Conservation (phyloP, 768 basidiomycete species). For the Lentinula sp. region DNA sequence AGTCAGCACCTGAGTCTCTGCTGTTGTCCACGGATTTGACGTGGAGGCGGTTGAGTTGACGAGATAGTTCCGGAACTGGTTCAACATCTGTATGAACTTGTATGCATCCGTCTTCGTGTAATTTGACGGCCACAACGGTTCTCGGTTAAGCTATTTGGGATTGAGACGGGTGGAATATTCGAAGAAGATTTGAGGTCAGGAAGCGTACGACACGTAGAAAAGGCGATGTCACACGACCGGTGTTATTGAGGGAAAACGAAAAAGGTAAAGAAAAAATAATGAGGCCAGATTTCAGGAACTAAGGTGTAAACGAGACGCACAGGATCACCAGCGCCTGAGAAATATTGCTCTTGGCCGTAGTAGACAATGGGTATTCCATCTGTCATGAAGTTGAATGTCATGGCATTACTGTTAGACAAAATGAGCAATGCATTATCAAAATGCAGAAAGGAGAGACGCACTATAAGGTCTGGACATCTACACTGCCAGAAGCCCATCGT, state of each 20-base stretch:
- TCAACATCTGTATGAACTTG: constrained; percentile 53
- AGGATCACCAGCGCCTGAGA: constrained; percentile 59
- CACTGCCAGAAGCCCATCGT: constrained; percentile 66
- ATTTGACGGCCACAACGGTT: constrained; percentile 65
- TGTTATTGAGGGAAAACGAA: not conserved
- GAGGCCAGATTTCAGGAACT: not conserved
- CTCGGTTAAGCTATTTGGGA: constrained; percentile 55
- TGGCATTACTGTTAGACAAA: constrained; percentile 48
- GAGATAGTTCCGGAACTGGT: constrained; percentile 64
- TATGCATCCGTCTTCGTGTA: constrained; percentile 57
- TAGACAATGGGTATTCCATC: constrained; percentile 84
- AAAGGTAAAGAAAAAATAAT: not conserved
- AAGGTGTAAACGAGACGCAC: constrained; percentile 26
- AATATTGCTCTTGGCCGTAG: constrained; percentile 75
- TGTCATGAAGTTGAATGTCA: constrained; percentile 69
- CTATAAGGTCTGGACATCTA: constrained; percentile 70
- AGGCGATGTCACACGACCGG: not conserved
- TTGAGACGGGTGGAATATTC: not conserved
- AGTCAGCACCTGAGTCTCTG: constrained; percentile 46
- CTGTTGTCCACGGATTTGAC: constrained; percentile 40
- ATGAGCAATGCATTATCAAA: not conserved
- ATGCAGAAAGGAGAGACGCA: constrained; percentile 21
- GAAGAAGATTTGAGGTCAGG: not conserved
- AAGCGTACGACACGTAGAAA: not conserved
- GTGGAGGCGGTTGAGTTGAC: constrained; percentile 34